Percentiles rank a stretch among this genome's conserved stretches.
Evolutionary conservation across 768 basidiomycete genomes (phyloP).

Genomic region (Phylloporus sp.): DNA sequence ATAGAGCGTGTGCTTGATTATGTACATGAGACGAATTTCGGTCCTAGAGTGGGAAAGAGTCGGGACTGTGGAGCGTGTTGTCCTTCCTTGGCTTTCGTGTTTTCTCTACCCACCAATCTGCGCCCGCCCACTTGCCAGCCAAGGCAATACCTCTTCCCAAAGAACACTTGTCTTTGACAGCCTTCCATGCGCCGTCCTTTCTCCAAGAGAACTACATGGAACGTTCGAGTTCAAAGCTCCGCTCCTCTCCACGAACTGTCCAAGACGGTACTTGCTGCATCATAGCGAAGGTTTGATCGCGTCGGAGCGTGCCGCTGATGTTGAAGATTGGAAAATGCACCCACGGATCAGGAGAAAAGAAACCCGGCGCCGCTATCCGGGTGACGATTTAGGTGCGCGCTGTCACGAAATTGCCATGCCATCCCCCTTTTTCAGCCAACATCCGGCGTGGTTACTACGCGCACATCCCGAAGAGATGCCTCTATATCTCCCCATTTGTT

Average conservation of each 20-base stretch:
- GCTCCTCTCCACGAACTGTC: constrained; percentile 7
- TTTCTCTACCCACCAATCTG: constrained; percentile 1
- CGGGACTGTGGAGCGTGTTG: constrained; percentile 1
- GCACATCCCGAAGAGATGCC: constrained; percentile 4
- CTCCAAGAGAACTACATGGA: constrained; percentile 14
- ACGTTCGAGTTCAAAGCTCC: constrained; percentile 2
- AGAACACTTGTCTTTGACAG: constrained; percentile 4
- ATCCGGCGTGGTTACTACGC: constrained; percentile 2
- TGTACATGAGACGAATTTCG: constrained; percentile 11
- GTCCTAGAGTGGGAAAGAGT: constrained; percentile 16
- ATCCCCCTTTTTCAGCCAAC: constrained; percentile 2
- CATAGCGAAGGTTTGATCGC: neutral
- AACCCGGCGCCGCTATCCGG: constrained; percentile 1
- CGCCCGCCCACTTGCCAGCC: neutral
- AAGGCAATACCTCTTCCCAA: constrained; percentile 10
- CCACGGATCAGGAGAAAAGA: constrained; percentile 22
- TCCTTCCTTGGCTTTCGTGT: constrained; percentile 4
- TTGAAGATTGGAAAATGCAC: constrained; percentile 4
- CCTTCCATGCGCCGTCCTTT: constrained; percentile 17
- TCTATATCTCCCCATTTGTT: neutral
- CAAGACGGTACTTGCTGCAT: constrained; percentile 7
- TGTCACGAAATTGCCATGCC: constrained; percentile 3
- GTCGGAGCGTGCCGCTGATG: constrained; percentile 18
- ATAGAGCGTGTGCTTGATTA: constrained; percentile 4
- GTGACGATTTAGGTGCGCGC: constrained; percentile 6